Conservation (phyloP, 768 basidiomycete genomes). For the Atractiella rhizophila region DNA sequence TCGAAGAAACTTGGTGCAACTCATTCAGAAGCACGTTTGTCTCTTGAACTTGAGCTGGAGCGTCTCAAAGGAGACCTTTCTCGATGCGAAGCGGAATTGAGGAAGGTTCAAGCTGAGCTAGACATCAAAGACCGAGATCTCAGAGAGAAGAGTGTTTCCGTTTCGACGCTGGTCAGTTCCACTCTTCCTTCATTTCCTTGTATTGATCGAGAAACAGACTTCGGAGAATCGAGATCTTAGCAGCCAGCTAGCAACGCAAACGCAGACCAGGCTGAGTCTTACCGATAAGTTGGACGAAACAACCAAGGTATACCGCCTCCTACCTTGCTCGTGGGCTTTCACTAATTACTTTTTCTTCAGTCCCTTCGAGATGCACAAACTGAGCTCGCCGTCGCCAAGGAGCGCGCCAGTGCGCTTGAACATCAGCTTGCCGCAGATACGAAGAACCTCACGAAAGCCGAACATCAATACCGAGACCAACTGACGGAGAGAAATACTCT, state of each 20-base stretch:
- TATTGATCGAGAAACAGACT: slow-evolving; percentile 22
- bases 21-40: slow-evolving; percentile 56
- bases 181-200: neutral
- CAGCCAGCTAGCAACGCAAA: slow-evolving; percentile 52
- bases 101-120: slow-evolving; percentile 42
- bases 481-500: slow-evolving; percentile 78
- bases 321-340: neutral
- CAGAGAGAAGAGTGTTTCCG: slow-evolving; percentile 41
- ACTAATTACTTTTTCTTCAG: slow-evolving; percentile 11
- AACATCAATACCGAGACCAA: slow-evolving; percentile 69
- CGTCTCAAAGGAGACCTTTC: slow-evolving; percentile 59
- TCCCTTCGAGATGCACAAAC: slow-evolving; percentile 39
- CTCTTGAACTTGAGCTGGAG: slow-evolving; percentile 70
- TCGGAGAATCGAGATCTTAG: slow-evolving; percentile 58
- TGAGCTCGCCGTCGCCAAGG: slow-evolving; percentile 36
- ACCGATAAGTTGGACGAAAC: slow-evolving; percentile 66
- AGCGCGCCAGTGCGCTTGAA: slow-evolving; percentile 50
- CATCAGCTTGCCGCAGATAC: slow-evolving; percentile 57
- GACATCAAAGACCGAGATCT: slow-evolving; percentile 38
- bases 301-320: slow-evolving; percentile 24
- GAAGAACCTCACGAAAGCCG: slow-evolving; percentile 39
- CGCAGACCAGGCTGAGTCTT: slow-evolving; percentile 60
- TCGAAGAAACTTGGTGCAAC: slow-evolving; percentile 58
- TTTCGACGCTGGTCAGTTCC: slow-evolving; percentile 36
- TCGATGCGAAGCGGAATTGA: slow-evolving; percentile 50